Conservation (phyloP, 2,329 filamentous ascomycete species). For the Neophaeococcomyces aloes region DNA sequence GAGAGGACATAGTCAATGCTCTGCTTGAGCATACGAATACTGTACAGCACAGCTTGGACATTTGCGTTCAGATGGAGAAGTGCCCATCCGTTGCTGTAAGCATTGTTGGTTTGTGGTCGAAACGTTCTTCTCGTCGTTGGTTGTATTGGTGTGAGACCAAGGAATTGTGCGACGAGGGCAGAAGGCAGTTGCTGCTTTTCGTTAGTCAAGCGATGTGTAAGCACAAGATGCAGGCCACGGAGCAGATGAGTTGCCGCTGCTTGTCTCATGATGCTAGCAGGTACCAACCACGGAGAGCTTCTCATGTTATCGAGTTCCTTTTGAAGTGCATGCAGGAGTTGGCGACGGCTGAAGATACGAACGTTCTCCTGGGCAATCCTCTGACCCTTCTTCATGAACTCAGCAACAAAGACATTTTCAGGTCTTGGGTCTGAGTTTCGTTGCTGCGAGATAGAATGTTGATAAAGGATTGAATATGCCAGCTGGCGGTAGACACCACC, state of each 20-base stretch:
- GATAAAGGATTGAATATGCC: slow-evolving; percentile 44
- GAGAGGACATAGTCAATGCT: slow-evolving; percentile 2
- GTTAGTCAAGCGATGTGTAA: neutral
- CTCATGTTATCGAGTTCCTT: neutral
- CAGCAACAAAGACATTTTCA: slow-evolving; percentile 14
- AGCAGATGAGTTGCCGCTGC: neutral
- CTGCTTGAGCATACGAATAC: slow-evolving; percentile 50
- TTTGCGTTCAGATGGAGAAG: slow-evolving; percentile 51
- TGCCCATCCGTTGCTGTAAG: neutral
- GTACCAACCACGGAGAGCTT: neutral
- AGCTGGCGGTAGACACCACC: slow-evolving; percentile 42
- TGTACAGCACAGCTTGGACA: slow-evolving; percentile 51
- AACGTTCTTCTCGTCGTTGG: neutral
- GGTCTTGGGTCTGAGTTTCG: neutral
- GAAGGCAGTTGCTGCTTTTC: neutral
- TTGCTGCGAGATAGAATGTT: neutral
- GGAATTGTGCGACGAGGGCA: neutral
- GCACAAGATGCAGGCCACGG: neutral
- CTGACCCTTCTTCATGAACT: slow-evolving; percentile 17
- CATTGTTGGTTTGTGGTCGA: neutral
- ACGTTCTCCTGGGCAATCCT: slow-evolving; percentile 23
- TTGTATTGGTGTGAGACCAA: neutral
- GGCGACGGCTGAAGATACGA: neutral
- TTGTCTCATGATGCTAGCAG: neutral
- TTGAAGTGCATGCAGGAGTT: neutral